These are phyloP conservation scores for Medicago ruthenica DNA, from an alignment of 306 rosid species.

Conservation along the genomic window DNA sequence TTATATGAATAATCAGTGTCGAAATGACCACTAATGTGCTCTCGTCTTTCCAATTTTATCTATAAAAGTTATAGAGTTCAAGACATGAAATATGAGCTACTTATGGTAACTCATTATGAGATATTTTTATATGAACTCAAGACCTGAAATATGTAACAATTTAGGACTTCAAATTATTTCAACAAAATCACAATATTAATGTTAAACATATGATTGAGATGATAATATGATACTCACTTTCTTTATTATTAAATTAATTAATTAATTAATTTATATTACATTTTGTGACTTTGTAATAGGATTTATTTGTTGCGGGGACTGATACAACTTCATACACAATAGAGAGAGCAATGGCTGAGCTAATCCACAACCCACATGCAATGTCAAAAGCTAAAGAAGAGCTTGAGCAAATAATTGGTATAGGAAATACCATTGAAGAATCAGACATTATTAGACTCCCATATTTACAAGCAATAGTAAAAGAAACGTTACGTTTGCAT, in stretches of 20 bases:
- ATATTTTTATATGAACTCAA: background rate
- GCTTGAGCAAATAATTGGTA: too few species aligned
- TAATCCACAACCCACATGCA: too few species aligned
- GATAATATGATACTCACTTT: background rate
- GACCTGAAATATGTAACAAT: background rate
- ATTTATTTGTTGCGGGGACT: constrained; percentile 37
- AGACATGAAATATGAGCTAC: background rate
- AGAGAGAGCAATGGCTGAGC: constrained; percentile 29
- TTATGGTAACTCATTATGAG: too few species aligned
- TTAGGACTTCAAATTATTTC: background rate
- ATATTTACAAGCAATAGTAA: too few species aligned
- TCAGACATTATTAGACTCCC: too few species aligned
- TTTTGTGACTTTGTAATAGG: constrained; percentile 22
- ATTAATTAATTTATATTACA: background rate
- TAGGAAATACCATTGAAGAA: too few species aligned
- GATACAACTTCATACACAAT: constrained; percentile 36
- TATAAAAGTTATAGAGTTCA: too few species aligned
- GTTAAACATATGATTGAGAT: background rate
- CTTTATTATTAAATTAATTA: background rate
- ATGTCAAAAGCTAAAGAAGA: too few species aligned
- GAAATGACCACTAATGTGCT: too few species aligned
- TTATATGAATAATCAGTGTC: too few species aligned
- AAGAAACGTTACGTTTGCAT: too few species aligned
- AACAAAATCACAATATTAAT: background rate
- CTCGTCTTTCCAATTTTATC: too few species aligned